A percentile compares a stretch with the other conserved stretches of the same genome.
phyloP scores from a whole-genome alignment of 129 eudicot genomes.

The Centrapalus pauciflorus region DNA sequence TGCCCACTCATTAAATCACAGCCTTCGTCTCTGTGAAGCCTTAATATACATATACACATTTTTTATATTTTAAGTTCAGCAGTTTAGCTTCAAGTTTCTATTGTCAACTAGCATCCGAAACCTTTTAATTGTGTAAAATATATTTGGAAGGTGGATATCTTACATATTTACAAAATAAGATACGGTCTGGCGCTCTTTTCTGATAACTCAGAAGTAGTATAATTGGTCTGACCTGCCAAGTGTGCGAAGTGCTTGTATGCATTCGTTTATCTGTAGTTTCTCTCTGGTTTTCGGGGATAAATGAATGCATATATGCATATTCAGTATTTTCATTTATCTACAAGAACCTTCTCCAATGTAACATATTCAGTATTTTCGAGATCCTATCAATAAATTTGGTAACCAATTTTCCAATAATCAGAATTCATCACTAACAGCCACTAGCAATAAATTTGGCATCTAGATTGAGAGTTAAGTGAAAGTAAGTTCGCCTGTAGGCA shows the following conservation, averaged over 20 bases:
- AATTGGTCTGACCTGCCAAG: background rate
- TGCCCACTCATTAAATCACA: background rate
- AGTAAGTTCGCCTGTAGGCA: background rate
- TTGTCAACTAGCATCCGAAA: background rate
- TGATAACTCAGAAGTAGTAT: background rate
- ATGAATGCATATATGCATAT: too few relatives aligned
- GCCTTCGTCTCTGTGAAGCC: background rate
- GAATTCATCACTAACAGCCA: conserved; percentile 6
- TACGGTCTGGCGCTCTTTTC: background rate
- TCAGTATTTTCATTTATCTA: conserved; percentile 5
- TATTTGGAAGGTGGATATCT: background rate
- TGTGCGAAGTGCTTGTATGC: background rate
- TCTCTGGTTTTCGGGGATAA: background rate
- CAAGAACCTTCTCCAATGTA: background rate
- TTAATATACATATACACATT: conserved; percentile 6
- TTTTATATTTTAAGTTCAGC: background rate
- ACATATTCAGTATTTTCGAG: background rate
- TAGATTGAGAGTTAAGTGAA: background rate
- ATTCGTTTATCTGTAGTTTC: background rate
- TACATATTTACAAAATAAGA: background rate
- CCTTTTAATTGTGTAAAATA: conserved; percentile 1
- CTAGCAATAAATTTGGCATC: background rate
- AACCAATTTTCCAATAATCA: background rate
- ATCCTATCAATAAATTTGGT: conserved; percentile 1
- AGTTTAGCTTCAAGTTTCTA: conserved; percentile 6